Percentiles rank a stretch among this genome's conserved stretches.
Conservation (phyloP, 768 basidiomycete genomes). For the Boletus eberwhitei region DNA sequence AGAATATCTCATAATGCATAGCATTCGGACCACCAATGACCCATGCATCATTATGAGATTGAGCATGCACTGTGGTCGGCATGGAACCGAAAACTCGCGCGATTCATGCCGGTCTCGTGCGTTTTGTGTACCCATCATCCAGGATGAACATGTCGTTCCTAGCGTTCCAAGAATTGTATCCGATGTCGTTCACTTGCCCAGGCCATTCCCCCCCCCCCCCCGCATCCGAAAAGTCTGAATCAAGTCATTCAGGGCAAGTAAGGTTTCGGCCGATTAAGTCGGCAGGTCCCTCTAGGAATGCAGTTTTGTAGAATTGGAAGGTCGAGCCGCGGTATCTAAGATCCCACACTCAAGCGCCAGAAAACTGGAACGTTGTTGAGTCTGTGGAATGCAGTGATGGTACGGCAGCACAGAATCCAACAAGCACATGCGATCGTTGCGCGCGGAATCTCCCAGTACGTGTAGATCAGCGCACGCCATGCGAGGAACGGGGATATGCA, state of each 20-base stretch:
- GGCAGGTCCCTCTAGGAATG: background rate
- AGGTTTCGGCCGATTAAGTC: slow-evolving; percentile 1
- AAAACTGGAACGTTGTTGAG: background rate
- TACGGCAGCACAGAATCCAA: background rate
- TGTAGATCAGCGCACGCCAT: too few relatives aligned
- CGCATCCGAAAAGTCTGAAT: background rate
- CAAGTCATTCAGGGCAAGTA: slow-evolving; percentile 1
- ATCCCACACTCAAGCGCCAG: background rate
- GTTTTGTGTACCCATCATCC: too few relatives aligned
- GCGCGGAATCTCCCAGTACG: background rate
- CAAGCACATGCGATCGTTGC: background rate
- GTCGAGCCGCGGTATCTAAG: background rate
- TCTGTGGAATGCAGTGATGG: background rate
- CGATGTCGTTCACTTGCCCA: background rate
- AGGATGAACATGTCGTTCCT: background rate
- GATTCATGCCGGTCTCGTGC: too few relatives aligned
- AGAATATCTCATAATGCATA: background rate
- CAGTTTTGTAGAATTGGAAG: background rate
- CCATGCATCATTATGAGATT: background rate
- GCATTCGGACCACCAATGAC: background rate
- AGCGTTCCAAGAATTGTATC: background rate
- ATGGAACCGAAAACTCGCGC: background rate
- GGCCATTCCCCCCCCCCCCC: background rate
- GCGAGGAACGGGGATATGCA: background rate
- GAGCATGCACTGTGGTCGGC: background rate